These are phyloP conservation scores for Iris macrosiphon DNA, from an alignment of 106 monocot species.

Conservation along the genomic window DNA sequence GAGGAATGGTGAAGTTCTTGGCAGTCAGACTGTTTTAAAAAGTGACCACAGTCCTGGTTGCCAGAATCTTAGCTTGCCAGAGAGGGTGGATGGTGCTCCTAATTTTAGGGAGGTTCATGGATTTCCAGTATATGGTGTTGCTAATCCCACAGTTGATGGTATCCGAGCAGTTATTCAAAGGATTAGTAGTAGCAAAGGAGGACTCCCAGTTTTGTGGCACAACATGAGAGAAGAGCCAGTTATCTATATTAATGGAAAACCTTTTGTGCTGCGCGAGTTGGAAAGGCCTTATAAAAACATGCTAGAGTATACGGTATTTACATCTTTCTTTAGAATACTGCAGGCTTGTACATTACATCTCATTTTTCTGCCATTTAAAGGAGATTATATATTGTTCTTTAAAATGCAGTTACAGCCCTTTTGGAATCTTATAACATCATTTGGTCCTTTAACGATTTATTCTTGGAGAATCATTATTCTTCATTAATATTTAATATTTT, in stretches of 20 bases:
- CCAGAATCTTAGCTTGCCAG: slow-evolving; percentile 80
- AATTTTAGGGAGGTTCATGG: slow-evolving; percentile 92
- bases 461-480: no score
- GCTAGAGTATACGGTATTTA: slow-evolving; percentile 93
- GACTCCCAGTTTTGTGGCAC: slow-evolving; percentile 82
- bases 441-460: no score
- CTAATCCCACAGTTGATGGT: slow-evolving; percentile 94
- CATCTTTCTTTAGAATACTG: slow-evolving; percentile 8
- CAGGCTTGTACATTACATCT: no score
- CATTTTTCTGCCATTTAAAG: no score
- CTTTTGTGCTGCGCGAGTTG: slow-evolving; percentile 95
- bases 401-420: no score
- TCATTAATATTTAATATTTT: no score
- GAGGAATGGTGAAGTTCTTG: slow-evolving; percentile 95
- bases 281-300: slow-evolving; percentile 99
- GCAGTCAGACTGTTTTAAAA: slow-evolving; percentile 92
- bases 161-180: slow-evolving; percentile 76
- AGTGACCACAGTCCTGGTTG: slow-evolving; percentile 95
- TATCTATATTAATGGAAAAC: slow-evolving; percentile 94
- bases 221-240: slow-evolving; percentile 99
- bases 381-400: no score
- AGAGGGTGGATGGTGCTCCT: slow-evolving; percentile 93
- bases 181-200: slow-evolving; percentile 56
- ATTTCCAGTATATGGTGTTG: slow-evolving; percentile 98
- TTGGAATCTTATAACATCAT: no score